Evolutionary conservation across 768 basidiomycete genomes (phyloP).

Genomic region (Suillus brevipes): DNA sequence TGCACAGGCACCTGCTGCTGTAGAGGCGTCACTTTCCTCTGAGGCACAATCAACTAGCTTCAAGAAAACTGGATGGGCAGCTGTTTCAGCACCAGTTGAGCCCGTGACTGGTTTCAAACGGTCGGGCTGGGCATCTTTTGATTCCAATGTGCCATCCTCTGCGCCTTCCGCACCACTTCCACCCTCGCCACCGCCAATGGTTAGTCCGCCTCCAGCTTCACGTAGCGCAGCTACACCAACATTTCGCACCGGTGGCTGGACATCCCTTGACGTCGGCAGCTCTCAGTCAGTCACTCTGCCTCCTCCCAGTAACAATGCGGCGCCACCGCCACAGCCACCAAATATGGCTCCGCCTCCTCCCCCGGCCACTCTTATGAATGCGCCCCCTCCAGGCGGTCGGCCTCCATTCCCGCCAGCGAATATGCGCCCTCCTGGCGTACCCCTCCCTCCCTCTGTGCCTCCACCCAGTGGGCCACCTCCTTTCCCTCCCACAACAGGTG

Average conservation of each 20-base stretch:
- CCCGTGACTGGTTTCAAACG: constrained; percentile 14
- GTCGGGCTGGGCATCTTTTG: constrained; percentile 20
- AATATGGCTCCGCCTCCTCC: constrained; percentile 18
- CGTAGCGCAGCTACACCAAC: constrained; percentile 35
- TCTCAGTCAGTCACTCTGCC: constrained; percentile 28
- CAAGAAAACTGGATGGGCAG: constrained; percentile 54
- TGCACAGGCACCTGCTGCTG: constrained; percentile 19
- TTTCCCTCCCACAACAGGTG: constrained; percentile 14
- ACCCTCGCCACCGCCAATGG: constrained; percentile 5
- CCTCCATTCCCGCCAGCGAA: constrained; percentile 7
- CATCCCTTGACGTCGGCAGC: constrained; percentile 57
- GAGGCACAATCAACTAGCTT: constrained; percentile 29
- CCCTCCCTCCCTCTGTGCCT: constrained; percentile 7
- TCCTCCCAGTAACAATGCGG: constrained; percentile 7
- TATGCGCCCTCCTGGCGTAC: constrained; percentile 3
- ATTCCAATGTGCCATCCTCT: constrained; percentile 22
- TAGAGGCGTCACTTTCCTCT: constrained; percentile 14
- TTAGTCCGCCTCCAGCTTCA: constrained; percentile 17
- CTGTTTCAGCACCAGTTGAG: constrained; percentile 25
- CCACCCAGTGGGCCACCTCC: constrained; percentile 13
- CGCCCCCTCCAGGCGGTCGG: constrained; percentile 14
- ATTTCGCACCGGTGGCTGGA: constrained; percentile 68
- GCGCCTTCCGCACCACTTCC: constrained; percentile 23
- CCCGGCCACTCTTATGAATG: constrained; percentile 20
- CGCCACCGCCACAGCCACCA: constrained; percentile 20